Evolutionary conservation across 2,329 filamentous ascomycete genomes (phyloP).

Genomic region (Fusarium denticulatum): DNA sequence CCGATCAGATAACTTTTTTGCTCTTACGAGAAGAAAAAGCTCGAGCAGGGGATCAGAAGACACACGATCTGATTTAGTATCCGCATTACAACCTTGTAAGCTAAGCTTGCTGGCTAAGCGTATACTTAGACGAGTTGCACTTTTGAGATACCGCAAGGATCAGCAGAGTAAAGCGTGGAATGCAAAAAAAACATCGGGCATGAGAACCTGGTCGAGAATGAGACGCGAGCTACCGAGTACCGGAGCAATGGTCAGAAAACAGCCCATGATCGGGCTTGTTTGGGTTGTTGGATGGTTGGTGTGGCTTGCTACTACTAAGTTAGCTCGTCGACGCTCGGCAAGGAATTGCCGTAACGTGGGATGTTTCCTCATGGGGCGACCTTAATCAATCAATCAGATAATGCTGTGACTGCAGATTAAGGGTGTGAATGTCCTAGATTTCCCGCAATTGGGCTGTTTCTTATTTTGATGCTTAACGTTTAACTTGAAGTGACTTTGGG

Average conservation of each 20-base stretch:
- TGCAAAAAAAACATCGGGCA: not conserved
- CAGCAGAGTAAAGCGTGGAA: not conserved
- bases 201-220: constrained; percentile 1
- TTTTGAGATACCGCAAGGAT: constrained; percentile 18
- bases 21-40: not conserved
- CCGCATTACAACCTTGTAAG: constrained; percentile 8
- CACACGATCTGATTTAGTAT: constrained; percentile 17
- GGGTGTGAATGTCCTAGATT: constrained; percentile 11
- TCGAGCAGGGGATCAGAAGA: constrained; percentile 1
- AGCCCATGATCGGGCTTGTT: constrained; percentile 21
- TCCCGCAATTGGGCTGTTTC: constrained; percentile 13
- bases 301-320: constrained; percentile 30
- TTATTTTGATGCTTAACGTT: not conserved
- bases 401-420: not conserved
- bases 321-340: constrained; percentile 35
- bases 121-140: constrained; percentile 14
- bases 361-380: constrained; percentile 10
- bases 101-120: constrained; percentile 1
- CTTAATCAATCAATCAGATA: constrained; percentile 29
- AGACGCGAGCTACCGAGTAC: not conserved
- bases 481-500: not conserved
- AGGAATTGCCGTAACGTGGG: constrained; percentile 41
- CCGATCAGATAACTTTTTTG: constrained; percentile 27
- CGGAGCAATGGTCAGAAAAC: constrained; percentile 3
- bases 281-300: constrained; percentile 21